These are phyloP conservation scores for Tolypocladium album DNA, from an alignment of 2,329 filamentous ascomycete species.

Conservation along the genomic window DNA sequence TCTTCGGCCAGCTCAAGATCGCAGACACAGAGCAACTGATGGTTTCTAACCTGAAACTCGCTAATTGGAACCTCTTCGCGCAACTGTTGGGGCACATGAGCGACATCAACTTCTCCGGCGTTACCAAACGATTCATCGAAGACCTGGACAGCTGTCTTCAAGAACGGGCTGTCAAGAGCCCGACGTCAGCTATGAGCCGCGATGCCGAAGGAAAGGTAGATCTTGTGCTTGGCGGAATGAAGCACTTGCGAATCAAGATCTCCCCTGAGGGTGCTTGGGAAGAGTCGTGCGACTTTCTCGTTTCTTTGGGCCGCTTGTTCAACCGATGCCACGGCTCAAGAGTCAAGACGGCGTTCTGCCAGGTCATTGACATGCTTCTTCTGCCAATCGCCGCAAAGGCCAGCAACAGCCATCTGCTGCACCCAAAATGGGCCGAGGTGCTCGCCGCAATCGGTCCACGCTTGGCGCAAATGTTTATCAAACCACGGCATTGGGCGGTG, in stretches of 20 bases:
- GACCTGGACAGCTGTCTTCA: conserved; percentile 72
- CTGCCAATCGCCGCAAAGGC: conserved; percentile 79
- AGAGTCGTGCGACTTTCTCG: conserved; percentile 81
- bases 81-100: conserved; percentile 95
- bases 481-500: conserved; percentile 84
- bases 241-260: conserved; percentile 69
- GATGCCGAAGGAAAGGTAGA: conserved; percentile 76
- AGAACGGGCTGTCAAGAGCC: conserved; percentile 62
- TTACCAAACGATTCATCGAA: conserved; percentile 69
- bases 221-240: conserved; percentile 83
- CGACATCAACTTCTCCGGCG: conserved; percentile 76
- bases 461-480: conserved; percentile 74
- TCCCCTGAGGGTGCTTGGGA: conserved; percentile 69
- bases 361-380: conserved; percentile 77
- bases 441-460: conserved; percentile 68
- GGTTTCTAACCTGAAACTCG: conserved; percentile 71
- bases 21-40: conserved; percentile 74
- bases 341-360: conserved; percentile 90
- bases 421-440: conserved; percentile 80
- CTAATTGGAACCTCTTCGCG: conserved; percentile 93
- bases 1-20: conserved; percentile 88
- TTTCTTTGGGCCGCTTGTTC: conserved; percentile 72
- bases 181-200: conserved; percentile 41
- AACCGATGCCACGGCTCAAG: conserved; percentile 74
- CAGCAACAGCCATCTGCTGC: conserved; percentile 61